A percentile compares a stretch with the other conserved stretches of the same genome.
Evolutionary conservation across 1,284 basidiomycete species (phyloP).

Genomic region (Gymnopus androsaceus): DNA sequence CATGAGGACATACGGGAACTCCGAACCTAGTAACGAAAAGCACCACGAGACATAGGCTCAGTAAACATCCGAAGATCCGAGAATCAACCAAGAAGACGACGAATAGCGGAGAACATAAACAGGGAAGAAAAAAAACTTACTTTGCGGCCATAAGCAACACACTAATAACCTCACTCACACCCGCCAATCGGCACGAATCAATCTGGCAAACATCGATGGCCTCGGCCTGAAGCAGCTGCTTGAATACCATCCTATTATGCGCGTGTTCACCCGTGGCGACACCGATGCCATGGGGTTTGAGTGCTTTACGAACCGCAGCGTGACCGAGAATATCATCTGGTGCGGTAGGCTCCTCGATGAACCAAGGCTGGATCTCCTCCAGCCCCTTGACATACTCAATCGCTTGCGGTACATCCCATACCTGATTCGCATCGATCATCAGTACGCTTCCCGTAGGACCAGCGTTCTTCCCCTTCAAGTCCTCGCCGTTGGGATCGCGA

Average conservation of each 20-base stretch:
- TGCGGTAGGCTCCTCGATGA: slow-evolving; percentile 94
- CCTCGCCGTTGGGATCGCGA: slow-evolving; percentile 67
- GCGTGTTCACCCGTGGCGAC: slow-evolving; percentile 97
- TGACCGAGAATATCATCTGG: slow-evolving; percentile 90
- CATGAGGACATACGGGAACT: slow-evolving; percentile 90
- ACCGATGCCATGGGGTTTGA: slow-evolving; percentile 84
- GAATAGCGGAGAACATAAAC: too few relatives aligned
- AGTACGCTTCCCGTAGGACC: slow-evolving; percentile 91
- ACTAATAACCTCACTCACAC: slow-evolving; percentile 90
- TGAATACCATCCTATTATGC: slow-evolving; percentile 96
- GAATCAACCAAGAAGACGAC: background rate
- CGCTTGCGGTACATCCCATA: slow-evolving; percentile 93
- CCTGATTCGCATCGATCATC: slow-evolving; percentile 97
- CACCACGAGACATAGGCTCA: background rate
- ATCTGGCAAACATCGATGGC: slow-evolving; percentile 97
- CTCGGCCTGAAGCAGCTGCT: slow-evolving; percentile 90
- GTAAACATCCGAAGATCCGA: background rate
- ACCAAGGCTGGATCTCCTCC: slow-evolving; percentile 89
- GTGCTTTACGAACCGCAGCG: slow-evolving; percentile 76
- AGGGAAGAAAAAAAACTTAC: too few relatives aligned
- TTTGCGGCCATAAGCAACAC: slow-evolving; percentile 96
- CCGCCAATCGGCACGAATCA: slow-evolving; percentile 90
- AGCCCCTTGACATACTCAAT: slow-evolving; percentile 89
- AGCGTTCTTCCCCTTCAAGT: slow-evolving; percentile 84
- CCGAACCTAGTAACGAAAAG: slow-evolving; percentile 59